These are phyloP conservation scores for Neopestalotiopsis sp. DNA, from an alignment of 2,329 filamentous ascomycete species.

Conservation along the genomic window DNA sequence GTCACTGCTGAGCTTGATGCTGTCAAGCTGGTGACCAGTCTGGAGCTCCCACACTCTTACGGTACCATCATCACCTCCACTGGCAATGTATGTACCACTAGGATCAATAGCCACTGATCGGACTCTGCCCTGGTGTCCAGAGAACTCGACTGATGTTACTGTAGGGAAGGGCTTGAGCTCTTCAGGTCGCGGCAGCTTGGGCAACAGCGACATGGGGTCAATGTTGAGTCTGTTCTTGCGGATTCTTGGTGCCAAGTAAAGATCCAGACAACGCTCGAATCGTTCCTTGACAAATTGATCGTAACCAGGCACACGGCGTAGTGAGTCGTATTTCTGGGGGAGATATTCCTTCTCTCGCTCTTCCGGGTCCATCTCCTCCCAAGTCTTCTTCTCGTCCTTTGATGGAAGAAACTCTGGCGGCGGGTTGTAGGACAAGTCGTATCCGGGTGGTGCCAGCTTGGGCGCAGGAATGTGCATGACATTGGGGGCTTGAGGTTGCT, in stretches of 20 bases:
- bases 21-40: constrained; percentile 85
- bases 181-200: constrained; percentile 90
- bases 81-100: constrained; percentile 83
- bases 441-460: constrained; percentile 90
- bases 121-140: constrained; percentile 87
- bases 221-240: constrained; percentile 96
- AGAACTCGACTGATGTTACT: constrained; percentile 83
- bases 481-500: constrained; percentile 80
- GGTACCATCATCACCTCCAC: constrained; percentile 91
- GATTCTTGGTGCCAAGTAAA: constrained; percentile 92
- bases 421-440: constrained; percentile 96
- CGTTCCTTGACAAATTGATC: constrained; percentile 90
- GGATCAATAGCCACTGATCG: constrained; percentile 86
- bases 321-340: constrained; percentile 78
- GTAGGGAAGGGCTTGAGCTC: constrained; percentile 96
- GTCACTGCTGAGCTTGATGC: constrained; percentile 74
- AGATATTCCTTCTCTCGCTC: constrained; percentile 90
- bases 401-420: constrained; percentile 92
- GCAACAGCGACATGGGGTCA: constrained; percentile 88
- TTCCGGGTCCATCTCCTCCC: constrained; percentile 87
- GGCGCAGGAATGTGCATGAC: constrained; percentile 95
- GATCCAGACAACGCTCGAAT: constrained; percentile 92
- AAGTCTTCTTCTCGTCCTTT: constrained; percentile 79
- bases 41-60: constrained; percentile 88
- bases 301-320: constrained; percentile 92